Conservation (phyloP, 306 rosid species). For the Corylus heterophylla region DNA sequence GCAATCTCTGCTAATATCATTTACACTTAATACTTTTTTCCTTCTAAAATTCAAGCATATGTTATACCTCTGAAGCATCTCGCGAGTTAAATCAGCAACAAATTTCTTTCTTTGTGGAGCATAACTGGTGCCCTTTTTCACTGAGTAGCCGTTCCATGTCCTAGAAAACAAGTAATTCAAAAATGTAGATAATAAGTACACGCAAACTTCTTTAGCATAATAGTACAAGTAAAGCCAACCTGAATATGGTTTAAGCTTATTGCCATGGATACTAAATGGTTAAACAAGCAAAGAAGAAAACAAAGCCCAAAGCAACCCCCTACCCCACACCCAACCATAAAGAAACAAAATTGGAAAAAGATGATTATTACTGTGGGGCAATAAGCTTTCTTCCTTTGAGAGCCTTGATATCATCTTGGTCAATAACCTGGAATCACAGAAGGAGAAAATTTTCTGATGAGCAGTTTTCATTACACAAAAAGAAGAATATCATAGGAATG, state of each 20-base stretch:
- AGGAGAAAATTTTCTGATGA: constrained; percentile 13
- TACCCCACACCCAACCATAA: no score
- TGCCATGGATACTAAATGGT: background rate
- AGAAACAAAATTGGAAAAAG: background rate
- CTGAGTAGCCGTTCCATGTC: constrained; percentile 71
- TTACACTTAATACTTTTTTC: background rate
- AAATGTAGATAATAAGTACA: constrained; percentile 3
- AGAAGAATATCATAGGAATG: background rate
- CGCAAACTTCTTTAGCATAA: constrained; percentile 4
- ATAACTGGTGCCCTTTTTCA: constrained; percentile 73
- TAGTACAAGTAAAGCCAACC: background rate
- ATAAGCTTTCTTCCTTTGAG: constrained; percentile 77
- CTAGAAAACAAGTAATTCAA: constrained; percentile 34
- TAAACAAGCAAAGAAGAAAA: background rate
- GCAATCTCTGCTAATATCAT: background rate
- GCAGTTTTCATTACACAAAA: constrained; percentile 11
- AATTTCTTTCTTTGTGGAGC: constrained; percentile 78
- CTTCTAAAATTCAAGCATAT: background rate
- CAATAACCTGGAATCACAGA: constrained; percentile 49
- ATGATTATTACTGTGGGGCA: constrained; percentile 57
- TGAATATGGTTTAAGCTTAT: background rate
- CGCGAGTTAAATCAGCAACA: constrained; percentile 79
- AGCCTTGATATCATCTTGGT: constrained; percentile 65
- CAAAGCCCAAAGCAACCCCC: no score
- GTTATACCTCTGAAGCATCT: constrained; percentile 70